These are phyloP conservation scores for Ammopiptanthus mongolicus DNA, from an alignment of 306 rosid genomes.

Conservation along the genomic window DNA sequence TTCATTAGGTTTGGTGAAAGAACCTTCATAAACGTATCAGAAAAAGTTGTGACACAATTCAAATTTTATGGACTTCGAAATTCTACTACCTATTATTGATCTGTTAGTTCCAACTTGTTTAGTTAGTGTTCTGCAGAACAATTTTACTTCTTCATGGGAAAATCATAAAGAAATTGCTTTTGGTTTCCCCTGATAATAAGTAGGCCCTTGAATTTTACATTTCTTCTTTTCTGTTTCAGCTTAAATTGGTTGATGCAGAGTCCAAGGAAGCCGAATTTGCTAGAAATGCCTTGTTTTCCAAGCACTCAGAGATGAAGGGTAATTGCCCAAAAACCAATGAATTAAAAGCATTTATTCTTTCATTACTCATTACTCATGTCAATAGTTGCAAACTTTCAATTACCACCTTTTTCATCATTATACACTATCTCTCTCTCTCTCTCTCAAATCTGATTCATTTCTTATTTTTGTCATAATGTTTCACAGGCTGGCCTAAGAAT, in stretches of 20 bases:
- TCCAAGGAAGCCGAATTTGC: conserved; percentile 60
- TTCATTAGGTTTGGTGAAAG: background rate
- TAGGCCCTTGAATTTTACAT: background rate
- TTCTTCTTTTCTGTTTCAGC: conserved; percentile 42
- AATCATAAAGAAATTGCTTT: background rate
- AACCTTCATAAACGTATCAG: background rate
- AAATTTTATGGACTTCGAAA: background rate
- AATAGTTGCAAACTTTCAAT: background rate
- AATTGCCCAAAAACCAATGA: background rate
- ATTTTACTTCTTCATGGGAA: background rate
- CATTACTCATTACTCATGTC: background rate
- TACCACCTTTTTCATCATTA: background rate
- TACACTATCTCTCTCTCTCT: too few species aligned
- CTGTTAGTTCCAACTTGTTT: background rate
- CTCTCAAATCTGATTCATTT: background rate
- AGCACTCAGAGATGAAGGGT: conserved; percentile 91
- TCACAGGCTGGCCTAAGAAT: conserved; percentile 70
- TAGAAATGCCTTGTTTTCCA: conserved; percentile 74
- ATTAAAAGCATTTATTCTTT: conserved; percentile 9
- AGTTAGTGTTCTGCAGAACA: background rate
- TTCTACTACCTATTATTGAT: background rate
- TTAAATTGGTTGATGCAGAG: conserved; percentile 50
- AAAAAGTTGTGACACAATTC: background rate
- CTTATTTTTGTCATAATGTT: background rate
- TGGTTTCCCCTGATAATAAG: background rate